Evolutionary conservation across 371 early-diverging fungal species (phyloP), one percentile per base, ranked within the genome.

Genomic region (Chytridiales sp.): DNA sequence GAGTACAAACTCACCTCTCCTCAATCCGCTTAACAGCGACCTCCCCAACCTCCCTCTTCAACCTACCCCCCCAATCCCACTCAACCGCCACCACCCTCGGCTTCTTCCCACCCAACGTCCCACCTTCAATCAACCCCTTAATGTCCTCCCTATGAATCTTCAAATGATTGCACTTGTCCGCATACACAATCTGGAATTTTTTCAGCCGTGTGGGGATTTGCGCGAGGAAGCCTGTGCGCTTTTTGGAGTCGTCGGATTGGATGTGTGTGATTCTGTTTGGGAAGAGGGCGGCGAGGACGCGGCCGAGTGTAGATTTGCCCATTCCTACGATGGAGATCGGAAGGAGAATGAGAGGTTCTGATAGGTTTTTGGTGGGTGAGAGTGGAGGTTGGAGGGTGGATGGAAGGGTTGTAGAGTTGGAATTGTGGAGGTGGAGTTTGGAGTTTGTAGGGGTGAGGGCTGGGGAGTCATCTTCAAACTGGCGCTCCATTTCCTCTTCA

Each of bases 271-370:
- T 74, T 0, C 73, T 73, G 27, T 13, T 17, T 4, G 66, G 64
- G 67, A 80, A 85, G 39, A 88, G 64, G 50, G 67, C 56, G 0
- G 77, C 53, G 32, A 89, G 73, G 1, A 80, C 74, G 36, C 77
- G 54, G 27, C 80, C 80, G 21, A 89, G 69, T 0, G 88, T 85
- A 0, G 90, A 85, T 67, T 89, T 91, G 31, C 86, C 93, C 43
- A 80, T 81, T 15, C 87, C 92, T 47, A 89, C 82, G 8, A 84
- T 78, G 17, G 84, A 90, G 35, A 92, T 77, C 1, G 93, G 89
- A 27, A 91, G 40, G 13, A 92, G 35, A 1, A 92, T 67, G 2
- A 81, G 22, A 8, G 21, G n/a, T 22, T 9, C 36, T 9, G 4
- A 29, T n/a, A n/a, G n/a, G n/a, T n/a, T n/a, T n/a, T n/a, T n/a